phyloP scores from a whole-genome alignment of 2,329 filamentous ascomycete genomes.

The Calonectria fujianensis region DNA sequence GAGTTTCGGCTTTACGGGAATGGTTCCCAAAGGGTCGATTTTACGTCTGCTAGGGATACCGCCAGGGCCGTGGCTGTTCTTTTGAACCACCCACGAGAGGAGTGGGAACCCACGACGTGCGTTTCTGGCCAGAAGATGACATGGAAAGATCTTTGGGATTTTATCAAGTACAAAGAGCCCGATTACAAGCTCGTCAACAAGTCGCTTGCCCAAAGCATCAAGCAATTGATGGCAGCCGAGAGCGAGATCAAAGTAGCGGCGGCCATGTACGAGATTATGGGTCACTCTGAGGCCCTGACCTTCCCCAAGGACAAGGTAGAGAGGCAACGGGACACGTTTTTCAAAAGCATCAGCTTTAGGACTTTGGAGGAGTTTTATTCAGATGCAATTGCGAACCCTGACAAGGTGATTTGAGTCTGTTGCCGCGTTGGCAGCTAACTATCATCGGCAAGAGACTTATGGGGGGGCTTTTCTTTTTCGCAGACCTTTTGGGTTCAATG shows the following conservation, averaged over 20 bases:
- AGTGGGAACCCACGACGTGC: background rate
- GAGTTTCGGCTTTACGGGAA: background rate
- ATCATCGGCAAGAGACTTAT: too few species aligned
- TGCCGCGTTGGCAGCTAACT: background rate
- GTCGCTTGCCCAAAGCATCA: background rate
- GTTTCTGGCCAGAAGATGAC: background rate
- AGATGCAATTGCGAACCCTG: background rate
- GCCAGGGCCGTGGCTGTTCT: background rate
- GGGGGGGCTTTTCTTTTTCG: too few species aligned
- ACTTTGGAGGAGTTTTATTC: background rate
- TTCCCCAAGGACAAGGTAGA: background rate
- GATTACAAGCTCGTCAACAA: background rate
- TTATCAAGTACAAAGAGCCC: background rate
- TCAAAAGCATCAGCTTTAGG: background rate
- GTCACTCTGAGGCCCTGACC: background rate
- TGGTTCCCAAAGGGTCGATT: background rate
- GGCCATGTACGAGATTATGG: constrained; percentile 8
- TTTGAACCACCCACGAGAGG: background rate
- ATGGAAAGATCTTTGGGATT: background rate
- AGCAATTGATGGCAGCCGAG: background rate
- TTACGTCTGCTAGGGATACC: background rate
- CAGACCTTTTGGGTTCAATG: too few species aligned
- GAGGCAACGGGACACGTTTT: background rate
- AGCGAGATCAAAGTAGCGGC: background rate
- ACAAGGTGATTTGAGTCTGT: background rate